Conservation (phyloP, 2,329 filamentous ascomycete species). For the Coleophoma cylindrospora region DNA sequence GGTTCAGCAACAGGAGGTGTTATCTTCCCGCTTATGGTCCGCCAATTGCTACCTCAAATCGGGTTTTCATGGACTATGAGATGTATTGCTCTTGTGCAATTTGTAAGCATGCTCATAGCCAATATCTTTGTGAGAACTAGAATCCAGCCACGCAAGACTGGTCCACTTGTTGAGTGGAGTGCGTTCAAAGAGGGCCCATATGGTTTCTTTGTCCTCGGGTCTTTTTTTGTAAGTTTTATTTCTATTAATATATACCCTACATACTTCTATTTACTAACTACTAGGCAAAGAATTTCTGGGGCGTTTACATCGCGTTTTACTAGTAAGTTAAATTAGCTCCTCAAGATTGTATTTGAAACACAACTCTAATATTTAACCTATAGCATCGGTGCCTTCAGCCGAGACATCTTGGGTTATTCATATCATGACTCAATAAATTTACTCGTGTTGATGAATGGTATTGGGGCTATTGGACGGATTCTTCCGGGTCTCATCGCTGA, state of each 20-base stretch:
- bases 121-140: conserved; percentile 32
- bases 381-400: conserved; percentile 29
- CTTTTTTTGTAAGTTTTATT: conserved; percentile 18
- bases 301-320: conserved; percentile 34
- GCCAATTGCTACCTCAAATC: conserved; percentile 29
- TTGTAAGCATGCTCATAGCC: conserved; percentile 26
- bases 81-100: conserved; percentile 38
- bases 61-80: conserved; percentile 39
- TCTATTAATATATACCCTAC: conserved; percentile 10
- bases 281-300: conserved; percentile 15
- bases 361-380: neutral
- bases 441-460: conserved; percentile 46
- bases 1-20: conserved; percentile 59
- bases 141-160: conserved; percentile 31
- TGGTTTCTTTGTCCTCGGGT: conserved; percentile 34
- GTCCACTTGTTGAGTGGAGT: conserved; percentile 34
- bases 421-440: conserved; percentile 38
- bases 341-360: neutral
- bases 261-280: conserved; percentile 9
- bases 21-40: conserved; percentile 54
- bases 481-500: conserved; percentile 40
- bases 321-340: neutral
- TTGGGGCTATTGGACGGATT: conserved; percentile 41
- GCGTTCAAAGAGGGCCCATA: conserved; percentile 39
- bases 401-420: conserved; percentile 27